These are phyloP conservation scores for Pleurotus djamor DNA, from an alignment of 768 basidiomycete genomes.

Conservation along the genomic window DNA sequence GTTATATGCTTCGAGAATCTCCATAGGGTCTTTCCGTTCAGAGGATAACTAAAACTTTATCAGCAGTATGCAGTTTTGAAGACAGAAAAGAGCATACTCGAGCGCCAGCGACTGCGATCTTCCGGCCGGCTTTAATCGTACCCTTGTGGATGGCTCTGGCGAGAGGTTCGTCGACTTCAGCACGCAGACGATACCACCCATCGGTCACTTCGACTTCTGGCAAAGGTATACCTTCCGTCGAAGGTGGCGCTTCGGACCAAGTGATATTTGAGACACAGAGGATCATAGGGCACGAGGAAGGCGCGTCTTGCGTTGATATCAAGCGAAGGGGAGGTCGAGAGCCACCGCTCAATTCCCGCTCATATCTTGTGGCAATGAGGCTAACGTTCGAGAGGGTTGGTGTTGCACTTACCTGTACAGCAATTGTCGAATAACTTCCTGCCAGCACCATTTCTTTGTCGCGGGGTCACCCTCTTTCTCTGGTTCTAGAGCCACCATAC, in stretches of 20 bases:
- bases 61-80: background rate
- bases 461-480: conserved; percentile 40
- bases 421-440: conserved; percentile 78
- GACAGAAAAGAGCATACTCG: conserved; percentile 50
- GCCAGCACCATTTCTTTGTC: conserved; percentile 75
- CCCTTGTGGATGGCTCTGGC: conserved; percentile 66
- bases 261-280: conserved; percentile 78
- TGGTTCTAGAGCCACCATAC: conserved; percentile 77
- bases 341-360: conserved; percentile 78
- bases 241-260: conserved; percentile 40
- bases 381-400: background rate
- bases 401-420: conserved; percentile 63
- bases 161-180: conserved; percentile 72
- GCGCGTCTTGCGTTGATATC: conserved; percentile 81
- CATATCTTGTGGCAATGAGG: conserved; percentile 56
- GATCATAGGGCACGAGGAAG: conserved; percentile 78
- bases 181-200: conserved; percentile 91
- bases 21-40: conserved; percentile 73
- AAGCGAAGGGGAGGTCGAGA: conserved; percentile 80
- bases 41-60: conserved; percentile 51
- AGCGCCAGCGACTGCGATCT: conserved; percentile 79
- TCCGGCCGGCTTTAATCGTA: conserved; percentile 72
- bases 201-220: conserved; percentile 90
- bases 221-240: conserved; percentile 37
- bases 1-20: conserved; percentile 79